A percentile compares a stretch with the other conserved stretches of the same genome.
Evolutionary conservation across 1,284 basidiomycete genomes (phyloP).

Genomic region (Puccinia horiana): DNA sequence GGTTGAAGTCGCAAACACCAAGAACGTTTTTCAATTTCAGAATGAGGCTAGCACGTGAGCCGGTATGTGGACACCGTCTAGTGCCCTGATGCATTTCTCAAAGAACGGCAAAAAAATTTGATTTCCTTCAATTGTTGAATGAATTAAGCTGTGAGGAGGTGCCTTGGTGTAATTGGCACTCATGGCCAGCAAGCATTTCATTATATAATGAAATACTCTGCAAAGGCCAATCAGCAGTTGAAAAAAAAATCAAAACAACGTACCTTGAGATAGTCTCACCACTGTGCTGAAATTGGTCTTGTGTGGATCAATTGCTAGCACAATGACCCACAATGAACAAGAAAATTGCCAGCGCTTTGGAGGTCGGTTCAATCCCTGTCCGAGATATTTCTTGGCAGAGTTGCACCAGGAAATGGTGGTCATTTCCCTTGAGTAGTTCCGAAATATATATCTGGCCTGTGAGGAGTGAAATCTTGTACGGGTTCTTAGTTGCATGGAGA

Average conservation of each 20-base stretch:
- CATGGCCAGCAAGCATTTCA: background rate
- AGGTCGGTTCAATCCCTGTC: background rate
- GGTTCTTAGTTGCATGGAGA: no score
- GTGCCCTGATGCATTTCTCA: constrained; percentile 16
- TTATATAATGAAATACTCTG: background rate
- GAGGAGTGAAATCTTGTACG: no score
- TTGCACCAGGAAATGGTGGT: no score
- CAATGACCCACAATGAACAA: background rate
- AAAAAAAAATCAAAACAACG: background rate
- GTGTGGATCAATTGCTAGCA: no score
- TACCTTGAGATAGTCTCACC: no score
- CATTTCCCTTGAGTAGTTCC: no score
- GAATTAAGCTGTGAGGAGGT: background rate
- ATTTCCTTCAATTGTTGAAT: background rate
- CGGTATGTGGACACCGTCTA: constrained; percentile 7
- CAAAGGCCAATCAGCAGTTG: background rate
- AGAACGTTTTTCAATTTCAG: constrained; percentile 58
- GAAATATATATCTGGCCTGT: no score
- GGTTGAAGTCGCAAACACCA: constrained; percentile 56
- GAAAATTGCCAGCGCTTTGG: background rate
- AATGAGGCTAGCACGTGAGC: constrained; percentile 51
- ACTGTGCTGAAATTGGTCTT: no score
- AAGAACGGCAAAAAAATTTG: constrained; percentile 54
- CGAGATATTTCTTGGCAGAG: background rate
- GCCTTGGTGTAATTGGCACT: background rate